Evolutionary conservation across 1,284 basidiomycete genomes (phyloP), one percentile per base, ranked within the genome.

Genomic region (Ceratobasidium papillatum): DNA sequence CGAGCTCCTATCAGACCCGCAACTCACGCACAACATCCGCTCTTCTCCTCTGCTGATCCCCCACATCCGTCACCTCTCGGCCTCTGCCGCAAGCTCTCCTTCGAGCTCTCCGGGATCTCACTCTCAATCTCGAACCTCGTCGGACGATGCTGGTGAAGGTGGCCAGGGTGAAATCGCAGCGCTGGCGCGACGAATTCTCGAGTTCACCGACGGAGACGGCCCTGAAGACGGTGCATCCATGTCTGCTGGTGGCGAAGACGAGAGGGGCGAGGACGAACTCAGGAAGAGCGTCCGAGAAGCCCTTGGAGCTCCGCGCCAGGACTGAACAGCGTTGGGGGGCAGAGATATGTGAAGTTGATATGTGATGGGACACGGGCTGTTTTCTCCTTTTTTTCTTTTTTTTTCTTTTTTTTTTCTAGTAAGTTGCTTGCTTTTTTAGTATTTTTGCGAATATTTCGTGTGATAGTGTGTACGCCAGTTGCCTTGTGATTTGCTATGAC

Each of bases 111-210:
- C 89, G 34, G 91, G 83, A 52, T 83, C 91, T 32, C 91, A 91
- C 38, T 91, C 92, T 4, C 89, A 85, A 25, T 92, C 91, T 43
- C 91, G 91, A 78, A 90, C 85, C 75, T 92, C 90, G 22, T 84
- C 85, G 75, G 87, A 91, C 79, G 94, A 96, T 56, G 89, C 88
- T 89, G 27, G 90, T 79, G 63, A 78, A 77, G 52, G 94, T 62
- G 94, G 94, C 9, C 91, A 92, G 76, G 90, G 91, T 64, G 94
- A 98, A 84, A 98, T 98, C 78, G 91, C 94, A 77, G 84, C 91
- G 56, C 87, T 98, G 64, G 91, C 93, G 19, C 86, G 91, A 72
- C 89, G 94, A 78, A 97, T 97, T 75, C 82, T 96, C 75, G 94
- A 95, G 78, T 89, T 95, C 78, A 90, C 94, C 11, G 94, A 95